phyloP scores from a whole-genome alignment of 768 basidiomycete species.

The Auricularia sp. region DNA sequence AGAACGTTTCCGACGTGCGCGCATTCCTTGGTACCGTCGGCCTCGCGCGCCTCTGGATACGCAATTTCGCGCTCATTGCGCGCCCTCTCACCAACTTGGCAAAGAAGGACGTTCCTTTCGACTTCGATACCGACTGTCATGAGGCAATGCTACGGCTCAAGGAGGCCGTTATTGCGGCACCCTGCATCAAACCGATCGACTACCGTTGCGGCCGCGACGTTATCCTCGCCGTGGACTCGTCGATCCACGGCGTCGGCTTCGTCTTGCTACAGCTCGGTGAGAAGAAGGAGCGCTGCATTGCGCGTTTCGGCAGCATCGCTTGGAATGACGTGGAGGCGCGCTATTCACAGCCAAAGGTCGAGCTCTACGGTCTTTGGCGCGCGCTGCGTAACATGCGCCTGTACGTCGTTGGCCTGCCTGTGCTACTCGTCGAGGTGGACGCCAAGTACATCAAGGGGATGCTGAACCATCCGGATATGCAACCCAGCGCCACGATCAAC shows the following conservation, averaged over 20 bases:
- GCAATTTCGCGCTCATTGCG: conserved; percentile 15
- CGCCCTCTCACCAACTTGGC: conserved; percentile 14
- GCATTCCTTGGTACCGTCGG: conserved; percentile 19
- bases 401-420: conserved; percentile 22
- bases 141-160: conserved; percentile 23
- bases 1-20: conserved; percentile 15
- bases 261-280: conserved; percentile 27
- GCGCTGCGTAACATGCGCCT: conserved; percentile 13
- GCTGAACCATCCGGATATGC: conserved; percentile 30
- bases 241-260: conserved; percentile 26
- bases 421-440: conserved; percentile 29
- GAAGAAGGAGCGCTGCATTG: conserved; percentile 13
- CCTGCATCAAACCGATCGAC: conserved; percentile 25
- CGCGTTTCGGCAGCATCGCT: conserved; percentile 26
- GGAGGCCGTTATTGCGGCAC: conserved; percentile 13
- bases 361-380: conserved; percentile 19
- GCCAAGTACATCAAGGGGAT: conserved; percentile 34
- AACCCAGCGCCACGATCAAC: conserved; percentile 30
- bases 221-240: conserved; percentile 30
- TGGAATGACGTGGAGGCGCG: conserved; percentile 19
- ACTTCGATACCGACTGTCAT: conserved; percentile 22
- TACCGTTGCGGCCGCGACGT: conserved; percentile 19
- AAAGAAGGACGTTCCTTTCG: conserved; percentile 19
- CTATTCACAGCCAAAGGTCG: conserved; percentile 21
- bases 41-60: conserved; percentile 15